phyloP scores from a whole-genome alignment of 768 basidiomycete species.

The Mycena maculata region DNA sequence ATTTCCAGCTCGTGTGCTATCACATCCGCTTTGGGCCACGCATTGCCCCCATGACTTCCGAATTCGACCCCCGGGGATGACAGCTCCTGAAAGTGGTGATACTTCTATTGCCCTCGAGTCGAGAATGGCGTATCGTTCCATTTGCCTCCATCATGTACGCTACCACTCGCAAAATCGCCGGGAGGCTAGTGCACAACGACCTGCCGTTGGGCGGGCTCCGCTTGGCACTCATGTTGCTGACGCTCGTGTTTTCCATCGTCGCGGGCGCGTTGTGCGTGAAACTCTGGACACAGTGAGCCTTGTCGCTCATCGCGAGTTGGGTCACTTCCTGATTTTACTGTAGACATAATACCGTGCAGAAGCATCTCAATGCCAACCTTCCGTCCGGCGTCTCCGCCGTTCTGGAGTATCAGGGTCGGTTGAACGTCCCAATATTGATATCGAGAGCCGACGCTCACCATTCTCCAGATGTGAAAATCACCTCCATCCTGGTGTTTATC shows the following conservation, averaged over 20 bases:
- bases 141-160: slow-evolving; percentile 12
- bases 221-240: slow-evolving; percentile 16
- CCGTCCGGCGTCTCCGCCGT: slow-evolving; percentile 28
- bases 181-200: slow-evolving; percentile 24
- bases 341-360: slow-evolving; percentile 30
- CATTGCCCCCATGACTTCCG: not conserved
- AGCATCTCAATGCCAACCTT: slow-evolving; percentile 24
- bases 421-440: not conserved
- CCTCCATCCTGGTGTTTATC: slow-evolving; percentile 32
- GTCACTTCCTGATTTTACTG: not conserved
- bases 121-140: not conserved
- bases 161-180: slow-evolving; percentile 28
- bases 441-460: not conserved
- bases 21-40: not conserved
- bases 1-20: not conserved
- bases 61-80: not conserved
- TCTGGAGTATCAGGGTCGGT: slow-evolving; percentile 33
- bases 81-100: not conserved
- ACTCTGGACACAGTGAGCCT: slow-evolving; percentile 34
- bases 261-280: slow-evolving; percentile 30
- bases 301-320: not conserved
- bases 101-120: slow-evolving; percentile 17
- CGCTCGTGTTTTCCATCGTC: slow-evolving; percentile 28
- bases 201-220: slow-evolving; percentile 31
- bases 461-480: slow-evolving; percentile 27